Base-by-base conservation (phyloP, 306 rosid species). In the Urtica urens region DNA sequence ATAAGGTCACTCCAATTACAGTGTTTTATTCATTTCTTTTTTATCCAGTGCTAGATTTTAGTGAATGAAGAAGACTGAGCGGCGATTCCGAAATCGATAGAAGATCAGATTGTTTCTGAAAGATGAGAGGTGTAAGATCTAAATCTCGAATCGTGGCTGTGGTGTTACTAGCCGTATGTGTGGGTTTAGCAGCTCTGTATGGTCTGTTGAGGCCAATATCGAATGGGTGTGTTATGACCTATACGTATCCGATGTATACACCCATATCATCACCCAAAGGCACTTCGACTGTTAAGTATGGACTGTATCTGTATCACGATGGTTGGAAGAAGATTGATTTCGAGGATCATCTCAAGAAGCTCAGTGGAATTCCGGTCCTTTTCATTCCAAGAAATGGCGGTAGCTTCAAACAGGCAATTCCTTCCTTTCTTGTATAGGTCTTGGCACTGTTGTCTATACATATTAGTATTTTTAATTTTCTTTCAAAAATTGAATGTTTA, bases 361-460 rank as follows among this genome's bases (percentile, higher is more conserved):
- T 92, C n/a, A 71, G 69, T 51, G 99, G 99, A 5, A 58, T 82
- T 46, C 96, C 99, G 0, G 83, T 85, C 47, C 99, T 92, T 69
- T 85, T 85, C 55, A 84, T 92, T 67, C 99, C 99, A 0, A 96
- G 99, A 44, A 92, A 92, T 65, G 94, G 99, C 37, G 99, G 99
- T 46, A 92, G 99, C 79, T 92, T 75, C 92, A 92, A 85, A 72
- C 96, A 92, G 99, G 99, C 78, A 73, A 64, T n/a, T n/a, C n/a
- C n/a, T n/a, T n/a, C n/a, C n/a, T n/a, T n/a, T n/a, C n/a, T n/a
- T n/a, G n/a, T n/a, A n/a, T n/a, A n/a, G n/a, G n/a, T n/a, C n/a
- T n/a, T n/a, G n/a, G n/a, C n/a, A n/a, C n/a, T n/a, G n/a, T n/a
- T n/a, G n/a, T n/a, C n/a, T n/a, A n/a, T n/a, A n/a, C n/a, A n/a